Percentiles rank a stretch among this genome's conserved stretches.
phyloP scores from a whole-genome alignment of 1,284 basidiomycete species.

The Meira nashicola region DNA sequence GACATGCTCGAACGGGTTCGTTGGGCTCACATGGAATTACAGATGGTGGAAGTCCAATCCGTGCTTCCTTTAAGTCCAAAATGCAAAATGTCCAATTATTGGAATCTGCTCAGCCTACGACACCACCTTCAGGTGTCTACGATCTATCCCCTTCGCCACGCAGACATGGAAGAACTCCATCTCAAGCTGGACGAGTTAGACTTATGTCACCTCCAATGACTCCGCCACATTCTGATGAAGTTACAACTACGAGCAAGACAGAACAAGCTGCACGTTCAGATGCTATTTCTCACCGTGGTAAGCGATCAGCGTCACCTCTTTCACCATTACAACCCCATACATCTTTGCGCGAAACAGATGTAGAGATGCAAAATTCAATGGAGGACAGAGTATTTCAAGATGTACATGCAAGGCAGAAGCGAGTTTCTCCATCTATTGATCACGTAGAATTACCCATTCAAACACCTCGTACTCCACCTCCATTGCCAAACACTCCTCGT shows the following conservation, averaged over 20 bases:
- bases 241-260: too few relatives aligned
- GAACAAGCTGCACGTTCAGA: too few relatives aligned
- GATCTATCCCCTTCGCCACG: neutral
- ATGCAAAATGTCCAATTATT: too few relatives aligned
- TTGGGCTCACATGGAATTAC: too few relatives aligned
- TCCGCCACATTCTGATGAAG: neutral
- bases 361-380: neutral
- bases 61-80: too few relatives aligned
- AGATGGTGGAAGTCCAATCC: too few relatives aligned
- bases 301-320: too few relatives aligned
- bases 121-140: neutral
- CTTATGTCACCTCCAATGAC: constrained; percentile 2
- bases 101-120: neutral
- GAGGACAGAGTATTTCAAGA: neutral
- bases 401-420: neutral
- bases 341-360: neutral
- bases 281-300: too few relatives aligned
- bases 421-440: neutral
- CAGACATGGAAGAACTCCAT: neutral
- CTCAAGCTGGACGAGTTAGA: neutral
- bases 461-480: constrained; percentile 11
- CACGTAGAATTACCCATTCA: neutral
- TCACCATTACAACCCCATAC: too few relatives aligned
- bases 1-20: too few relatives aligned
- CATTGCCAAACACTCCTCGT: constrained; percentile 14